Evolutionary conservation across 495 filamentous ascomycete species (phyloP), one percentile per base, ranked within the genome.

Genomic region (Thozetella sp.): DNA sequence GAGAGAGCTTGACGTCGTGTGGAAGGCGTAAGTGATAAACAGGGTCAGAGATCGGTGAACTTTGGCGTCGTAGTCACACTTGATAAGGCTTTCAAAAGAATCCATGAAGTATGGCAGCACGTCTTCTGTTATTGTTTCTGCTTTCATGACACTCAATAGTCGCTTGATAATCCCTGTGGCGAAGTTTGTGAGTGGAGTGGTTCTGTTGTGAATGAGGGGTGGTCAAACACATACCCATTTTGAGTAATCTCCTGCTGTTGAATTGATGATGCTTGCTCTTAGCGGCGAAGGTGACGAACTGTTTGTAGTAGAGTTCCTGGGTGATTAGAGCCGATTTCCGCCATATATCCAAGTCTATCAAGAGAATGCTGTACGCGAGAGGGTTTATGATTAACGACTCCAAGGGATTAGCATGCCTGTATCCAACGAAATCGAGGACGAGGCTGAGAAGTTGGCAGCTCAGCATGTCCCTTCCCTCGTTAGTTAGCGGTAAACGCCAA

Each of bases 381-480:
- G 95, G 93, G 67, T 99, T 99, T 61, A 93, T 90, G 71, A 99
- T 96, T 61, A 97, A 89, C 12, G 93, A 96, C 46, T 91, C 88
- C 61, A 90, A 85, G 17, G 92, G 90, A 53, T 87, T 82, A 54
- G 87, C 77, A 65, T 86, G 86, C 26, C 90, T 84, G 69, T 94
- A 98, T 2, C 95, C 95, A 54, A 97, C 86, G 69, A 97, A 98
- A 20, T 80, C 82, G 34, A 99, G 81, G 25, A 97, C 86, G 48
- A 92, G 73, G 27, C 82, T 86, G 17, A 99, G 82, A 10, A 97
- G 79, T 57, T 90, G 81, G 27, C 90, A 77, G 20, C 88, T 81
- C 54, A 96, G 74, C 19, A 70, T 72, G 53, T 88, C 86, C 62
- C 85, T 80, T 56, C 90, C 88, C 50, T 85, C 83, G 37, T 59